Evolutionary conservation across 2,329 filamentous ascomycete species (phyloP).

Genomic region (Aspergillus chevalieri): DNA sequence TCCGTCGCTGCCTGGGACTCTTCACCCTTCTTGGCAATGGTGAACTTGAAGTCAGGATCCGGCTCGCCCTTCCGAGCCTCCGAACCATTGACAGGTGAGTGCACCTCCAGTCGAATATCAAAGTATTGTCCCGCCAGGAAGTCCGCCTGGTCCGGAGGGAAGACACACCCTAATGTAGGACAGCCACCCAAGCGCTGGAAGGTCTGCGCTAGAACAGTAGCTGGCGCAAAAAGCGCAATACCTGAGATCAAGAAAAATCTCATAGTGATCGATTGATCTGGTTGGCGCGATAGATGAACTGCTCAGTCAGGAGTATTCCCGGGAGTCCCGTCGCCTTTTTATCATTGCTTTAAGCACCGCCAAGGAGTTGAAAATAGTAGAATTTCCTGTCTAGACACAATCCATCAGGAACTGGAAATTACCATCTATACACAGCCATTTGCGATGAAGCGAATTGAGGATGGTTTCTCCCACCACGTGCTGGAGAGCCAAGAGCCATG

Average conservation of each 20-base stretch:
- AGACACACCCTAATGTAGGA: conserved; percentile 51
- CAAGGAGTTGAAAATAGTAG: too few relatives aligned
- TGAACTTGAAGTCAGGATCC: conserved; percentile 67
- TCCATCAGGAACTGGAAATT: too few relatives aligned
- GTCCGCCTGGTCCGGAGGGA: conserved; percentile 62
- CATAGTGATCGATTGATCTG: conserved; percentile 10
- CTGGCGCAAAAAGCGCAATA: conserved; percentile 19
- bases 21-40: conserved; percentile 59
- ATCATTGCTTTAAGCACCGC: too few relatives aligned
- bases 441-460: too few relatives aligned
- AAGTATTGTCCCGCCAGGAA: conserved; percentile 80
- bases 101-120: conserved; percentile 75
- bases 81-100: conserved; percentile 73
- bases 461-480: too few relatives aligned
- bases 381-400: too few relatives aligned
- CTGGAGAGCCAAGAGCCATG: too few relatives aligned
- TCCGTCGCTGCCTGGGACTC: conserved; percentile 51
- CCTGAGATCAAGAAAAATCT: conserved; percentile 17
- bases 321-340: too few relatives aligned
- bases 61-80: conserved; percentile 67
- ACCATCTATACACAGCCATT: too few relatives aligned
- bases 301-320: too few relatives aligned
- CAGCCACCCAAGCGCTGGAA: conserved; percentile 52
- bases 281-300: too few relatives aligned
- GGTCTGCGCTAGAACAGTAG: conserved; percentile 41